Evolutionary conservation across 164 flowering plant genomes (phyloP).

Genomic region (Warburgia ugandensis): DNA sequence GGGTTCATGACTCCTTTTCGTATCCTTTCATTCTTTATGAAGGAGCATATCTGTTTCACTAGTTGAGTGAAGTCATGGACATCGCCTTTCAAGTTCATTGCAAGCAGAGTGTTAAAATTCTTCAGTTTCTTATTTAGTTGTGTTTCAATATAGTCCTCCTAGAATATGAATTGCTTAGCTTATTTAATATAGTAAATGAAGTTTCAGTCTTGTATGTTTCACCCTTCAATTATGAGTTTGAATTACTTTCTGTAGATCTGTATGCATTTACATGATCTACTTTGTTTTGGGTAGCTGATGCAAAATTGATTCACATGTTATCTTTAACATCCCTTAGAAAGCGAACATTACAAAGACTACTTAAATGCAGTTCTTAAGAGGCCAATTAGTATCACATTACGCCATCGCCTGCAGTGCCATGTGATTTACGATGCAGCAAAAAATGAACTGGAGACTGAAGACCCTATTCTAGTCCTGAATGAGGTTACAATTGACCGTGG

Average conservation of each 20-base stretch:
- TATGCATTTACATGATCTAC: neutral
- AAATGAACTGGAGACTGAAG: constrained; percentile 75
- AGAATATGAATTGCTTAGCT: no score
- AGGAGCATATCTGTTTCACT: no score
- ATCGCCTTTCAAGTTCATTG: no score
- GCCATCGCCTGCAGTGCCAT: constrained; percentile 87
- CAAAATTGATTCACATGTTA: constrained; percentile 7
- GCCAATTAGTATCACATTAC: constrained; percentile 85
- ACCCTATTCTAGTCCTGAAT: constrained; percentile 78
- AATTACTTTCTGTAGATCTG: neutral
- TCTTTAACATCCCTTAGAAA: constrained; percentile 69
- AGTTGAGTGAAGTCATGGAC: no score
- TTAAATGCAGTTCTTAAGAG: constrained; percentile 71
- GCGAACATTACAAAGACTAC: constrained; percentile 69
- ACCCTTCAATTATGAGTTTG: no score
- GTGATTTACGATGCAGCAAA: constrained; percentile 71
- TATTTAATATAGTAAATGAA: no score
- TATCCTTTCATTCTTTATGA: constrained; percentile 57
- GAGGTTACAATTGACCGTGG: constrained; percentile 99
- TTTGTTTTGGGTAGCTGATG: neutral
- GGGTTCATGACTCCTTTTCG: constrained; percentile 98
- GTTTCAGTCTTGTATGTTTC: no score
- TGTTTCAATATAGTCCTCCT: no score
- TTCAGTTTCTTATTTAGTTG: no score
- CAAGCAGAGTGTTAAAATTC: no score